Evolutionary conservation across 225 moss, liverwort and hornwort genomes (phyloP), one percentile per base, ranked within the genome.

Genomic region (Polytrichum formosum): DNA sequence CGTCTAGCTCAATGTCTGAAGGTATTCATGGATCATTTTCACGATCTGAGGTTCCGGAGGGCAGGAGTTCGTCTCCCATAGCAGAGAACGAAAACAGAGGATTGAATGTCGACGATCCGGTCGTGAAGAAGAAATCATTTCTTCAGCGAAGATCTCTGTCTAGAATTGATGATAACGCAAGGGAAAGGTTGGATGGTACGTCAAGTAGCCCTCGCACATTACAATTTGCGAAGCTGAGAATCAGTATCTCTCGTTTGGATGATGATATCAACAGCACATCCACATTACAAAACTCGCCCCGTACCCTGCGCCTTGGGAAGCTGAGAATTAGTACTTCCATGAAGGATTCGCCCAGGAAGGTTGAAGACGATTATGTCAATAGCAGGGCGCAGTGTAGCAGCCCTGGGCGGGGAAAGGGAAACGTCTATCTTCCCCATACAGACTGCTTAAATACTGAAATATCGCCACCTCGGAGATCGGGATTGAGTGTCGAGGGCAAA

Each of bases 321-420:
- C 37, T 71, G 4, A 71, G 63, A 62, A 71, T 63, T 62, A 71
- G 71, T 27, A 63, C 71, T 1, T 63, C 71, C 6, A 62, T 71
- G 71, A 71, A 46, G 60, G 62, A 71, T 16, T 71, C 71, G 46
- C 62, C 63, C 7, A 71, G 63, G 35, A 63, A 20, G 25, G 4
- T 16, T 26, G 37, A 71, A 22, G 26, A 37, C 21, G 71, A 26
- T 19, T 22, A 67, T 20, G n/a, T 19, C 4, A 26, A 53, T n/a
- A 35, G 21, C 17, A 72, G 63, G 25, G 54, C 9, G 4, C 27
- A 28, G 31, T 29, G 54, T 0, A 63, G 64, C 54, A 72, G 63
- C 16, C 63, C 54, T 28, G 53, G 72, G 16, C 19, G 28, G 0
- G 72, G 28, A 20, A 72, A 64, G 64, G n/a, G 54, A 1, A 72